Base-by-base conservation (phyloP, 1,284 basidiomycete species). In the Melanopsichium pennsylvanicum region DNA sequence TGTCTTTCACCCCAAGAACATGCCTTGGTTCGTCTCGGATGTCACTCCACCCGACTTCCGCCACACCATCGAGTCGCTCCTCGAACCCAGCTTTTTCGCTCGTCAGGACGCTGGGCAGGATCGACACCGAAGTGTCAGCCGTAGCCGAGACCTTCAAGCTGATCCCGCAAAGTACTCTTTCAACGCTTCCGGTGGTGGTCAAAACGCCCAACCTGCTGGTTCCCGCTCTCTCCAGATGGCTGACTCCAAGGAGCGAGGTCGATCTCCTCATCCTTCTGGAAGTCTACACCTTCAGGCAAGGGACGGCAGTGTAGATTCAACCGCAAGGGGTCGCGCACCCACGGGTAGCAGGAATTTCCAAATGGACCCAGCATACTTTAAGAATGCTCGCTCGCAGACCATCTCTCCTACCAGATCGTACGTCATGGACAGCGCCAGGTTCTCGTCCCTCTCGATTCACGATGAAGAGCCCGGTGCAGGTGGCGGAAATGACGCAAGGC, bases 31-130 rank as follows among this genome's bases (percentile, higher is more conserved):
- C 70, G 77, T 77, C 19, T 71, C 68, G 57, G 75, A 75, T 57
- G 74, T 74, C 45, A 73, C 63, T 18, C 68, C 69, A 37, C 57
- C 79, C 41, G 81, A 83, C 66, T 78, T 82, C 43, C 44, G 52
- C 13, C 47, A 70, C 56, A 75, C 80, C 22, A 59, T 86, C 69
- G 81, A 83, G 21, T 83, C 83, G 19, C 82, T 86, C 19, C 71
- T 79, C 13, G 81, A 84, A 52, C 75, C 81, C 5, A 86, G 60
- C 29, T 89, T 90, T 67, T 85, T 88, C 42, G 76, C 86, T 15
- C 50, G 51, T 21, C 48, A 66, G 4, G 52, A 55, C 7, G 43
- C 59, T n/a, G 35, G 48, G 16, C 36, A 59, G 15, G 60, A 67
- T 15, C 61, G 60, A 32, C 63, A 71, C 51, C 58, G 69, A 40